phyloP scores from a whole-genome alignment of 495 filamentous ascomycete species.

The Neurospora discreta region DNA sequence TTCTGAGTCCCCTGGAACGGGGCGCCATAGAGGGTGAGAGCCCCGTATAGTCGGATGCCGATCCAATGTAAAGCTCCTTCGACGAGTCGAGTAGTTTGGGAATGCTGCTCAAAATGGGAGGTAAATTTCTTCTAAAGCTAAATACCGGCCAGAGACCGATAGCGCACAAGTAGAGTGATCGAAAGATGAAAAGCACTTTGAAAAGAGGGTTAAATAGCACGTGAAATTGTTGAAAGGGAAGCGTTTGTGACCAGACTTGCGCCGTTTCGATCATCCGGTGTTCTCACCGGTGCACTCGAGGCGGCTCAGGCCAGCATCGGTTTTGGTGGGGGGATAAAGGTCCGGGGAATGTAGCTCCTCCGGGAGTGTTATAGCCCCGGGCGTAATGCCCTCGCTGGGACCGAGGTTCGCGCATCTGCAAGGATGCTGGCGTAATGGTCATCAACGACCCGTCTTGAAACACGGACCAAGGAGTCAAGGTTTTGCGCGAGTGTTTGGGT shows the following conservation, averaged over 20 bases:
- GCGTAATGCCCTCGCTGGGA: conserved; percentile 15
- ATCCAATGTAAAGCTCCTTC: neutral
- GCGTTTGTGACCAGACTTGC: conserved; percentile 54
- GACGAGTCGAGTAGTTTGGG: neutral
- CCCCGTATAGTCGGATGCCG: conserved; percentile 41
- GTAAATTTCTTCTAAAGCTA: conserved; percentile 41
- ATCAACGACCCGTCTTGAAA: conserved; percentile 57
- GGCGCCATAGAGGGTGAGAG: conserved; percentile 51
- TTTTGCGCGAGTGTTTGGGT: conserved; percentile 60
- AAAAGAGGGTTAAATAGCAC: conserved; percentile 64
- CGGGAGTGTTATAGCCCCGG: conserved; percentile 52
- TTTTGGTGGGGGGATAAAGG: conserved; percentile 47
- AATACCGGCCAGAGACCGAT: conserved; percentile 62
- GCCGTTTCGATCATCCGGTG: conserved; percentile 39
- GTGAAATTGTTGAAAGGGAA: conserved; percentile 72
- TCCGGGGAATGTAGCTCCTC: conserved; percentile 45
- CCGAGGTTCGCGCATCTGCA: conserved; percentile 24
- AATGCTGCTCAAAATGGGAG: neutral
- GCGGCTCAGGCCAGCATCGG: conserved; percentile 50
- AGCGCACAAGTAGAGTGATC: conserved; percentile 65
- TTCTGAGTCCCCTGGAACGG: conserved; percentile 23
- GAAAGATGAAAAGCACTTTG: conserved; percentile 66
- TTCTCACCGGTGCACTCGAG: conserved; percentile 46
- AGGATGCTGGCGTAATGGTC: conserved; percentile 55
- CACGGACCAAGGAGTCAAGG: conserved; percentile 65